phyloP scores from a whole-genome alignment of 805 yeast species.

The Monosporozyma aerobia region DNA sequence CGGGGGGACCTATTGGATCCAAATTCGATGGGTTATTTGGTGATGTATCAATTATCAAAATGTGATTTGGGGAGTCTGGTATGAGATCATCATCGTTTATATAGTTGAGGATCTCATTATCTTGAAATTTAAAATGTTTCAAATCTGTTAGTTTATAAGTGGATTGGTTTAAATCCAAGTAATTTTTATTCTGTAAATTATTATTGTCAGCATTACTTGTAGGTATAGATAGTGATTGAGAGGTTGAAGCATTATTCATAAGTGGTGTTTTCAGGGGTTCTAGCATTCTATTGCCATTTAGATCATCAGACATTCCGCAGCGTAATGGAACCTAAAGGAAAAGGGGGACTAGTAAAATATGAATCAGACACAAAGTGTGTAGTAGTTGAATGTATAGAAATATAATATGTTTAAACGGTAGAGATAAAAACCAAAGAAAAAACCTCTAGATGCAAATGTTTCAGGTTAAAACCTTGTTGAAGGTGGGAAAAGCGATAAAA shows the following conservation, averaged over 20 bases:
- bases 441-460: no score
- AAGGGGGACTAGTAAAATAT: no score
- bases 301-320: not conserved
- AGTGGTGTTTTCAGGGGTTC: not conserved
- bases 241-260: not conserved
- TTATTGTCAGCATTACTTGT: not conserved
- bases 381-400: no score
- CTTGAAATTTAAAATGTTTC: not conserved
- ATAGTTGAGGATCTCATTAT: not conserved
- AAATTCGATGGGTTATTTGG: constrained; percentile 10
- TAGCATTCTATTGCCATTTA: not conserved
- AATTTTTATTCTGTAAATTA: not conserved
- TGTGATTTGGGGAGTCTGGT: not conserved
- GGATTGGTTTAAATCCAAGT: not conserved
- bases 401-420: no score
- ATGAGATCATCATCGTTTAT: not conserved
- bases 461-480: no score
- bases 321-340: not conserved
- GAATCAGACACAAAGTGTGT: no score
- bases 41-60: constrained; percentile 18
- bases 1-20: not conserved
- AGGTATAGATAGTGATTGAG: not conserved
- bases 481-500: no score
- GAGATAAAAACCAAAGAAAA: no score
- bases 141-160: not conserved